Evolutionary conservation across 306 rosid genomes (phyloP).

Genomic region (Spatholobus suberectus): DNA sequence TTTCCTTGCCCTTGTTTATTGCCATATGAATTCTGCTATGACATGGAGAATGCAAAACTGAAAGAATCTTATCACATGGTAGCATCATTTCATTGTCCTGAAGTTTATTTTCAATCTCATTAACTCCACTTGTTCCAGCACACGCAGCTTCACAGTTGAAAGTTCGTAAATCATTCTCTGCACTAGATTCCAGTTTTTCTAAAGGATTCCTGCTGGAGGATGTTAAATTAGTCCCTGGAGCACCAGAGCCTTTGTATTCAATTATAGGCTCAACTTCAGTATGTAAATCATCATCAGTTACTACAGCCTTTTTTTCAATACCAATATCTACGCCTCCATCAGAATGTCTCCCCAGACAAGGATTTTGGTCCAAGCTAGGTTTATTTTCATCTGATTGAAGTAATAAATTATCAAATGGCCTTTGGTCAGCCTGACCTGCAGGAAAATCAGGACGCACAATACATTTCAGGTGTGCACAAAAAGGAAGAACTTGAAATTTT

Average conservation of each 20-base stretch:
- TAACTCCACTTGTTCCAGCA: constrained; percentile 43
- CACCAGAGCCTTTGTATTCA: constrained; percentile 44
- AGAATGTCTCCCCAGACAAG: constrained; percentile 35
- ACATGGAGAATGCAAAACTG: constrained; percentile 52
- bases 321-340: constrained; percentile 40
- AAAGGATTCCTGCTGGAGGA: constrained; percentile 43
- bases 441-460: constrained; percentile 25
- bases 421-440: constrained; percentile 52
- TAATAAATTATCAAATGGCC: constrained; percentile 36
- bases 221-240: constrained; percentile 36
- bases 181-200: constrained; percentile 62
- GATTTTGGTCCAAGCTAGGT: constrained; percentile 45
- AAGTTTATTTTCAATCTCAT: constrained; percentile 40
- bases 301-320: constrained; percentile 39
- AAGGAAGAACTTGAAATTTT: background rate
- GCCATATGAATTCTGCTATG: constrained; percentile 46
- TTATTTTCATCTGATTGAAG: constrained; percentile 48
- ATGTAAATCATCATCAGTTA: constrained; percentile 33
- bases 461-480: constrained; percentile 28
- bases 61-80: constrained; percentile 39
- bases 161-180: constrained; percentile 68
- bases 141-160: constrained; percentile 37
- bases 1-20: constrained; percentile 75
- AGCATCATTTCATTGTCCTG: constrained; percentile 44
- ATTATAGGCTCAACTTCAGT: constrained; percentile 33